Conservation (phyloP, 2,329 filamentous ascomycete species). For the Colletotrichum shisoi region DNA sequence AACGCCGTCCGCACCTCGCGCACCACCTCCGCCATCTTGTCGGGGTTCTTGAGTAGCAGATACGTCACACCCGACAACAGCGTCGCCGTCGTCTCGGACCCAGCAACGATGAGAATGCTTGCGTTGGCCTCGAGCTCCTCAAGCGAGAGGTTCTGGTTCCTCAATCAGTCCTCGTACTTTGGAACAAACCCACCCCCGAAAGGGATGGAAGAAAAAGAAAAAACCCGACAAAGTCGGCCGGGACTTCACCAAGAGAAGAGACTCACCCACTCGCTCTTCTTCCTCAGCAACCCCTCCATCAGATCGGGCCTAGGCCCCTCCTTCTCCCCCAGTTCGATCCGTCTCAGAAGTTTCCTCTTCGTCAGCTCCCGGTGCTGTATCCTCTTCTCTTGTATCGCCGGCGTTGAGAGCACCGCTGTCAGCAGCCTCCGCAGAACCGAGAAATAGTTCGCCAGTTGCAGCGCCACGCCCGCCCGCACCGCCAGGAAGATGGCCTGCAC, state of each 20-base stretch:
- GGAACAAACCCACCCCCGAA: background rate
- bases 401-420: slow-evolving; percentile 18
- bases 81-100: slow-evolving; percentile 50
- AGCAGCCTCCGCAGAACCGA: slow-evolving; percentile 1
- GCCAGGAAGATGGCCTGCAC: slow-evolving; percentile 24
- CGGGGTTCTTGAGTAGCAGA: slow-evolving; percentile 46
- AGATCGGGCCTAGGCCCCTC: slow-evolving; percentile 27
- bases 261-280: slow-evolving; percentile 38
- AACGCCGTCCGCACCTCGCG: slow-evolving; percentile 52
- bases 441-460: slow-evolving; percentile 32
- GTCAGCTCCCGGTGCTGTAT: slow-evolving; percentile 6
- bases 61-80: slow-evolving; percentile 44
- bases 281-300: slow-evolving; percentile 38
- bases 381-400: slow-evolving; percentile 5
- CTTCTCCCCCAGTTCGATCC: slow-evolving; percentile 36
- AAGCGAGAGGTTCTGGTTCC: slow-evolving; percentile 20
- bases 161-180: background rate
- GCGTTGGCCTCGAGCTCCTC: slow-evolving; percentile 38
- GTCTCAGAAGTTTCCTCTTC: slow-evolving; percentile 31
- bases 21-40: slow-evolving; percentile 45
- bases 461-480: slow-evolving; percentile 9
- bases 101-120: slow-evolving; percentile 43
- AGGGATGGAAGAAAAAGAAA: background rate
- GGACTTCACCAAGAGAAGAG: background rate
- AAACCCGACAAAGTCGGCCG: background rate